Evolutionary conservation across 768 basidiomycete species (phyloP), one percentile per base, ranked within the genome.

Genomic region (Russula compacta): DNA sequence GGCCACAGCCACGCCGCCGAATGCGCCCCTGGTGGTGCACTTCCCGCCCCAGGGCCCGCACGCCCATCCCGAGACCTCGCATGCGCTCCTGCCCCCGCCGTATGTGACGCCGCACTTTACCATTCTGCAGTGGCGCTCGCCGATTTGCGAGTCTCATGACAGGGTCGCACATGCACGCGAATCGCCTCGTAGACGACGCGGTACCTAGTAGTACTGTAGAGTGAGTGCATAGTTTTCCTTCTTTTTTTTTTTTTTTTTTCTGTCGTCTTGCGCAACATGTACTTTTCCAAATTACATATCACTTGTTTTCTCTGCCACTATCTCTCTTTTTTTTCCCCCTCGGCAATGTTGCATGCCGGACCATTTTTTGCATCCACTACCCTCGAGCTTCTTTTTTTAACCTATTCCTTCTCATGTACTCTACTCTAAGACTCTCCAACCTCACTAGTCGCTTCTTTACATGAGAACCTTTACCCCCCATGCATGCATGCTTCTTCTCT

Each of bases 61-160:
- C 51, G 73, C 74, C 24, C 76, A 82, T 57, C 72, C 82, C 19
- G 85, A 88, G 68, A 75, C 73, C 29, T 81, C 86, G 9, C 89
- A 91, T 69, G 81, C 86, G 0, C 76, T 89, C 17, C 77, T 90
- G 24, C 89, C 89, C 0, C 79, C 81, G 3, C 87, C 87, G 44
- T 89, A 89, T 68, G 71, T 87, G 63, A 80, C 76, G 66, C 81
- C 84, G 59, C 89, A 91, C 60, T 75, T 89, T 70, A 86, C 86
- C 19, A 80, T 87, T 50, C 74, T 89, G 36, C 75, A 79, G 17
- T 78, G 83, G 71, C 78, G 84, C 53, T 82, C 79, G 53, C 87
- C 89, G 24, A 74, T 90, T 59, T 77, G 80, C 66, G 88, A 88
- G 70, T 82, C 85, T 24, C 83, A 82, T 67, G 87, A 89, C 60